Percentiles rank a stretch among this genome's conserved stretches.
Evolutionary conservation across 140 eudicot genomes (phyloP).

Genomic region (Anethum foeniculum): DNA sequence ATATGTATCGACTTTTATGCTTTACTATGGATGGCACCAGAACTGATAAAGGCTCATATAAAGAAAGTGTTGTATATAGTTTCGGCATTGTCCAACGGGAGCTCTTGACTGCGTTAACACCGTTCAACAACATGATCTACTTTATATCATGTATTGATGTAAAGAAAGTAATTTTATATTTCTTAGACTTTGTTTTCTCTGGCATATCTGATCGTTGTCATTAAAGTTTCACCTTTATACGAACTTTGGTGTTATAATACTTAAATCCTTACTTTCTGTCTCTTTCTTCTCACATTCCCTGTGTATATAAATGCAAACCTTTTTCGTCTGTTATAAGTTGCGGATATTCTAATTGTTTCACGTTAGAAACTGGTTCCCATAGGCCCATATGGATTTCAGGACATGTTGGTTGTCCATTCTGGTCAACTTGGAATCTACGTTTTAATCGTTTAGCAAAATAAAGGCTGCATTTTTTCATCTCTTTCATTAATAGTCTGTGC

Average conservation of each 20-base stretch:
- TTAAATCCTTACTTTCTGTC: not conserved
- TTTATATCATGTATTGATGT: no score
- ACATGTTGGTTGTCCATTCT: not conserved
- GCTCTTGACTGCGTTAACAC: constrained; percentile 76
- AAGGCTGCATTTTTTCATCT: not conserved
- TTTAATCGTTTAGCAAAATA: not conserved
- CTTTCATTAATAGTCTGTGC: not conserved
- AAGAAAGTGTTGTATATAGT: constrained; percentile 94
- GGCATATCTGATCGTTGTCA: not conserved
- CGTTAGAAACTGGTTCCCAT: not conserved
- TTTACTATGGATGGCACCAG: constrained; percentile 91
- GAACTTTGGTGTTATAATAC: not conserved
- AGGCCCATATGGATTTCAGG: not conserved
- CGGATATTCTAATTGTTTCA: not conserved
- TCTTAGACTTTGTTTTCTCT: not conserved
- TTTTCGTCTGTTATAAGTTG: not conserved
- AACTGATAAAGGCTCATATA: constrained; percentile 81
- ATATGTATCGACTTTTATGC: not conserved
- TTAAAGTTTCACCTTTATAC: not conserved
- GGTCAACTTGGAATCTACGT: not conserved
- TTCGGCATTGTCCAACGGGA: constrained; percentile 92
- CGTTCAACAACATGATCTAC: constrained; percentile 86
- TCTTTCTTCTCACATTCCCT: not conserved
- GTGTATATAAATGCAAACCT: not conserved
- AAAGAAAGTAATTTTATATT: not conserved